phyloP scores from a whole-genome alignment of 805 yeast genomes.

The Zygoascus flipseniorum region DNA sequence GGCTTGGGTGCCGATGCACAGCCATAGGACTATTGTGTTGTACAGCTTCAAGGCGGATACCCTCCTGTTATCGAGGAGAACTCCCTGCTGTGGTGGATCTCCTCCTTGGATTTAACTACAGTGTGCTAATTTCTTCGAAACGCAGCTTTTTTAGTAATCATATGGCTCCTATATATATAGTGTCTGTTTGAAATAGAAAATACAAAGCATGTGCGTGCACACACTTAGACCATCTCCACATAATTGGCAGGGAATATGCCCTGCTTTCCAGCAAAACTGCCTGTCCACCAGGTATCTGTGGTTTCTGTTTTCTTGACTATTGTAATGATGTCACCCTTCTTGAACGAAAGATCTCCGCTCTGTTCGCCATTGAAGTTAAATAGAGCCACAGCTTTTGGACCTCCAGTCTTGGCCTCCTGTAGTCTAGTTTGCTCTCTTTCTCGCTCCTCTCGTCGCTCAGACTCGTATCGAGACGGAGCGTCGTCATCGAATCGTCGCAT shows the following conservation, averaged over 20 bases:
- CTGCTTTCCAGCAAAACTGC: constrained; percentile 69
- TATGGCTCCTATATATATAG: no score
- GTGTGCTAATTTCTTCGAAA: no score
- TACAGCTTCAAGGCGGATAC: no score
- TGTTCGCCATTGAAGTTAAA: constrained; percentile 88
- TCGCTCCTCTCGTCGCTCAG: constrained; percentile 5
- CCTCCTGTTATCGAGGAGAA: no score
- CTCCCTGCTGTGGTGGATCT: no score
- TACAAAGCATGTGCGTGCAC: no score
- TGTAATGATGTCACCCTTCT: constrained; percentile 88
- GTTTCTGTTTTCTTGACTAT: constrained; percentile 81
- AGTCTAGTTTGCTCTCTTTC: constrained; percentile 8
- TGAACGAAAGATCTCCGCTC: constrained; percentile 85
- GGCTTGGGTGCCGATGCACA: no score
- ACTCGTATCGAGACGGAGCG: neutral
- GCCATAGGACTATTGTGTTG: no score
- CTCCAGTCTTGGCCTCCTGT: constrained; percentile 6
- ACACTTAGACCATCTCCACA: constrained; percentile 58
- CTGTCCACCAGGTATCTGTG: constrained; percentile 98
- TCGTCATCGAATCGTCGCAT: constrained; percentile 12
- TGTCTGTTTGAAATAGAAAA: no score
- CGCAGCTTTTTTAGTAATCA: no score
- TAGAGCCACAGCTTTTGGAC: constrained; percentile 73
- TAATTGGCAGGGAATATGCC: constrained; percentile 98
- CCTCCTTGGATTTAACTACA: no score